Evolutionary conservation across 345 rosid genomes (phyloP).

Genomic region (Linum lewisii): DNA sequence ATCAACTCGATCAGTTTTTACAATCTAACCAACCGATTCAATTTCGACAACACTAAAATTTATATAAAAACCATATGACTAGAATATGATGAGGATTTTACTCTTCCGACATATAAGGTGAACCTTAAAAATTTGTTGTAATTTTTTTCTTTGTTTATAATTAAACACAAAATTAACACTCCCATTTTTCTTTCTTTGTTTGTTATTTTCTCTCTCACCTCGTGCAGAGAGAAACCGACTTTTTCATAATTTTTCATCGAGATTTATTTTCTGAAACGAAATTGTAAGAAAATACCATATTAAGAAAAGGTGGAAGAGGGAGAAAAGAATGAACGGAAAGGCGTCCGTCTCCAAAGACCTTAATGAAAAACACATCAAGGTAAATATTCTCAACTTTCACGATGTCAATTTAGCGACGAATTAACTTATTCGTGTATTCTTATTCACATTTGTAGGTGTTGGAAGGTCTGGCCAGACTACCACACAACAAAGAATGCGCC

Average conservation of each 20-base stretch:
- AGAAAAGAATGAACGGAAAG: not conserved
- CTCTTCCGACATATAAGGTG: not conserved
- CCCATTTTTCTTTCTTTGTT: too few species aligned
- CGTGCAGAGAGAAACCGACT: not conserved
- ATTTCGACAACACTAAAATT: not conserved
- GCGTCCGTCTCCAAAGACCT: slow-evolving; percentile 3
- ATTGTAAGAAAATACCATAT: too few species aligned
- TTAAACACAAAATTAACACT: not conserved
- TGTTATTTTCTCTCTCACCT: not conserved
- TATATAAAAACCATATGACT: too few species aligned
- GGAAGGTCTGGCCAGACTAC: not conserved
- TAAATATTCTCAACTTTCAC: not conserved
- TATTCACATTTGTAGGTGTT: not conserved
- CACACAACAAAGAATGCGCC: slow-evolving; percentile 1
- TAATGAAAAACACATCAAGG: slow-evolving; percentile 1
- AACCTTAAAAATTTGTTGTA: not conserved
- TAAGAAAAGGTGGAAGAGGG: too few species aligned
- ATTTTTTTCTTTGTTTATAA: too few species aligned
- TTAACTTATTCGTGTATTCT: too few species aligned
- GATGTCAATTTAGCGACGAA: too few species aligned
- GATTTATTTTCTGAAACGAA: not conserved
- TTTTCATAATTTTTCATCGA: too few species aligned
- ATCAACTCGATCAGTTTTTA: too few species aligned
- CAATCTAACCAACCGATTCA: too few species aligned
- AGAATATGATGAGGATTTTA: too few species aligned